A percentile compares a stretch with the other conserved stretches of the same genome.
Evolutionary conservation across 306 rosid genomes (phyloP).

Genomic region (Acmispon strigosus): DNA sequence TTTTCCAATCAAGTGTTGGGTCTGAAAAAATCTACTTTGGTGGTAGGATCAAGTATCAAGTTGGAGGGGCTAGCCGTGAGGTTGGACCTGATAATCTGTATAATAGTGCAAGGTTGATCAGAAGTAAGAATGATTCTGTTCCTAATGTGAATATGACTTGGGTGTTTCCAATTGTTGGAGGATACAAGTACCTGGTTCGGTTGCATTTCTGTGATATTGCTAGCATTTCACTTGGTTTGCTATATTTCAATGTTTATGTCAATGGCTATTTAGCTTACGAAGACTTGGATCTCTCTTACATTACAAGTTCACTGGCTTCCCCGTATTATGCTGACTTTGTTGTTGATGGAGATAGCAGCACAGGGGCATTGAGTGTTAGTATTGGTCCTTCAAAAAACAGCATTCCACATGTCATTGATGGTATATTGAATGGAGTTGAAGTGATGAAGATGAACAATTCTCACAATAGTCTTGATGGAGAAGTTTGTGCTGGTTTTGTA

Average conservation of each 20-base stretch:
- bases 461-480: constrained; percentile 37
- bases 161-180: constrained; percentile 53
- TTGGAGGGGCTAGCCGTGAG: constrained; percentile 80
- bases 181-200: constrained; percentile 57
- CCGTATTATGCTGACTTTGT: constrained; percentile 67
- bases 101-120: constrained; percentile 69
- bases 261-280: constrained; percentile 48
- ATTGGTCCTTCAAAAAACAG: constrained; percentile 63
- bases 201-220: constrained; percentile 93
- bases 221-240: constrained; percentile 56
- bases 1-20: constrained; percentile 37
- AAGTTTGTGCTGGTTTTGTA: constrained; percentile 31
- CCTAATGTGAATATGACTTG: constrained; percentile 69
- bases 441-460: constrained; percentile 38
- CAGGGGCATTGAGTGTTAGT: constrained; percentile 35
- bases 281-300: constrained; percentile 61
- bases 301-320: constrained; percentile 45
- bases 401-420: constrained; percentile 34
- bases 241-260: constrained; percentile 81
- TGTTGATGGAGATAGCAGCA: constrained; percentile 42
- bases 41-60: constrained; percentile 63
- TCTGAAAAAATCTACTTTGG: constrained; percentile 51
- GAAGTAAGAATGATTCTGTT: constrained; percentile 51
- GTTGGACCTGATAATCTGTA: constrained; percentile 90
- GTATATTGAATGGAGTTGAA: constrained; percentile 38